These are phyloP conservation scores for Raffaelea albimanens DNA, from an alignment of 2,329 filamentous ascomycete species.

Conservation along the genomic window DNA sequence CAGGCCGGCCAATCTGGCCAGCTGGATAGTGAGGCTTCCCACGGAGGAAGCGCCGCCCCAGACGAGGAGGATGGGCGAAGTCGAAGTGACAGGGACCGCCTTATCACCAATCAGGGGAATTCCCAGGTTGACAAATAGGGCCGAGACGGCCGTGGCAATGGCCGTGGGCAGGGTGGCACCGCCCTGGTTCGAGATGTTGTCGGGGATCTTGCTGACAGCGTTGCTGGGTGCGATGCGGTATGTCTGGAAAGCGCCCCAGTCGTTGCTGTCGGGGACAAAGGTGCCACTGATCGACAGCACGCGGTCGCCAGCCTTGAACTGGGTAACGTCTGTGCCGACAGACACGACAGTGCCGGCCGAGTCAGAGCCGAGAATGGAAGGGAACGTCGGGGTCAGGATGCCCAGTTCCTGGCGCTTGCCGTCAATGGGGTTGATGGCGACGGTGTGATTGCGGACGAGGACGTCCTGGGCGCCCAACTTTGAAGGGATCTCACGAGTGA, in stretches of 20 bases:
- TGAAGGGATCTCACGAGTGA: not conserved
- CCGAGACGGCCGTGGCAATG: not conserved
- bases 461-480: slow-evolving; percentile 8
- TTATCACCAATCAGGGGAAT: not conserved
- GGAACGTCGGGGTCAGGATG: slow-evolving; percentile 18
- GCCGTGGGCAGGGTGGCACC: not conserved
- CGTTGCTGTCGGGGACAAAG: slow-evolving; percentile 6
- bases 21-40: slow-evolving; percentile 2
- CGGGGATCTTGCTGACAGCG: not conserved
- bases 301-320: slow-evolving; percentile 14
- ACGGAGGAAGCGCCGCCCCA: slow-evolving; percentile 3
- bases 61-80: not conserved
- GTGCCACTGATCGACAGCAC: slow-evolving; percentile 8
- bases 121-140: slow-evolving; percentile 1
- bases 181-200: not conserved
- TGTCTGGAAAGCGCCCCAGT: slow-evolving; percentile 10
- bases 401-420: slow-evolving; percentile 17
- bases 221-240: slow-evolving; percentile 3
- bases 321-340: slow-evolving; percentile 10
- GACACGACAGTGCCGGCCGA: not conserved
- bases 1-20: slow-evolving; percentile 6
- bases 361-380: slow-evolving; percentile 13
- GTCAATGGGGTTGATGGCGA: slow-evolving; percentile 19
- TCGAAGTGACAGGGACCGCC: not conserved
- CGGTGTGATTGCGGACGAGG: slow-evolving; percentile 11